Conservation (phyloP, 805 yeast genomes). For the Danielia oregonensis region DNA sequence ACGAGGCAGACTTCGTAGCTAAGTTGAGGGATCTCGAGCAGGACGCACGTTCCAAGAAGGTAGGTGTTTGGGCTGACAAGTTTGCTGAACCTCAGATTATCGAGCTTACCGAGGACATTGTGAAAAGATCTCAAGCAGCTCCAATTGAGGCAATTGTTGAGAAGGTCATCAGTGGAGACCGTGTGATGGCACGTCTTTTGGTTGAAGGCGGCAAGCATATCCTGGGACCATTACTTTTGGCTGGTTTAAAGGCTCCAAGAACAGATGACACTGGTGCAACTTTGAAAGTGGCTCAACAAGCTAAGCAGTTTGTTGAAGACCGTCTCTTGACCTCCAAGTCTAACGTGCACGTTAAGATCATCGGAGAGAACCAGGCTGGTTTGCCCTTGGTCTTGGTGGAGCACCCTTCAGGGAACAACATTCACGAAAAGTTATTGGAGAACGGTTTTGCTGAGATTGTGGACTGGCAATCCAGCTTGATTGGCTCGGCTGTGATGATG, state of each 20-base stretch:
- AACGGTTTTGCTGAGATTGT: slow-evolving; percentile 71
- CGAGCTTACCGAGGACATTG: slow-evolving; percentile 28
- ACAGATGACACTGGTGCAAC: slow-evolving; percentile 42
- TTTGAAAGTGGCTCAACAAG: slow-evolving; percentile 45
- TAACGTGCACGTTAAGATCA: slow-evolving; percentile 44
- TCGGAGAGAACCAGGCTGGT: slow-evolving; percentile 63
- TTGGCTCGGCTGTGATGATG: slow-evolving; percentile 66
- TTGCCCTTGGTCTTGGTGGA: slow-evolving; percentile 53
- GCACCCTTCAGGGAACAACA: slow-evolving; percentile 74
- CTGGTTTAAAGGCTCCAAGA: slow-evolving; percentile 74
- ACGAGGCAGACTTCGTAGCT: slow-evolving; percentile 38
- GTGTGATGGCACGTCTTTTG: slow-evolving; percentile 59
- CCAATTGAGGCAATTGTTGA: slow-evolving; percentile 64
- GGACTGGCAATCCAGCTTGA: slow-evolving; percentile 72
- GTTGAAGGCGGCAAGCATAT: slow-evolving; percentile 49
- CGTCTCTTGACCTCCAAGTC: slow-evolving; percentile 62
- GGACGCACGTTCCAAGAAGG: slow-evolving; percentile 47
- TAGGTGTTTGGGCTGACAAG: slow-evolving; percentile 52
- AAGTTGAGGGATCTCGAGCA: slow-evolving; percentile 40
- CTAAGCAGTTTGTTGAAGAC: slow-evolving; percentile 59
- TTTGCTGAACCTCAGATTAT: slow-evolving; percentile 18
- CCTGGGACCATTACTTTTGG: slow-evolving; percentile 58
- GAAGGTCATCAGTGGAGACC: slow-evolving; percentile 73
- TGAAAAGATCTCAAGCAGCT: slow-evolving; percentile 31
- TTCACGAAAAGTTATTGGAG: slow-evolving; percentile 62